phyloP scores from a whole-genome alignment of 208 protist species.

The Crithidia expoeki region DNA sequence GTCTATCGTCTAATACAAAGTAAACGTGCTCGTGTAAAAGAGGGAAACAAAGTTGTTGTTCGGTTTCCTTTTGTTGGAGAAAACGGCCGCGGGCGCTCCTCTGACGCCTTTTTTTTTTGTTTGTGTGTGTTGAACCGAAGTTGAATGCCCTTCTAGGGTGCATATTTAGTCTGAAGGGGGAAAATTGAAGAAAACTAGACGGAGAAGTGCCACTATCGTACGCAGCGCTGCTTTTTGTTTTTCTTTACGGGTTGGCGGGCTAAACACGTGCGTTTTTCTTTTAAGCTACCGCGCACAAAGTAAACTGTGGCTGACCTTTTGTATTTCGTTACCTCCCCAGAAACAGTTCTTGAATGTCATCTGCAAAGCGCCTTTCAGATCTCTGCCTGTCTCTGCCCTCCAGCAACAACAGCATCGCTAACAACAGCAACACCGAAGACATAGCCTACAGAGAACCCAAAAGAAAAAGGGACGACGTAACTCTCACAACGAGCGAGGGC shows the following conservation, averaged over 20 bases:
- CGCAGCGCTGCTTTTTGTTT: constrained; percentile 14
- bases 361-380: neutral
- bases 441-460: neutral
- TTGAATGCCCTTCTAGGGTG: neutral
- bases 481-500: constrained; percentile 9
- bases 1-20: too few species aligned
- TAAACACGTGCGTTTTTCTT: neutral
- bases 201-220: too few species aligned
- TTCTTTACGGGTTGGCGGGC: neutral
- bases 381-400: neutral
- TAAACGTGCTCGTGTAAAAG: too few species aligned
- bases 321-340: neutral
- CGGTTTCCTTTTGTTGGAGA: too few species aligned
- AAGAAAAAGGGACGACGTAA: neutral
- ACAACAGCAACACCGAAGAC: too few species aligned
- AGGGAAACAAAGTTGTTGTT: too few species aligned
- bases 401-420: neutral
- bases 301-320: neutral
- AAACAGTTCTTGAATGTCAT: constrained; percentile 7
- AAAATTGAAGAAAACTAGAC: too few species aligned
- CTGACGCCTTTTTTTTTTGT: constrained; percentile 1
- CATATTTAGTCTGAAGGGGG: too few species aligned
- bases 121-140: neutral
- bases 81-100: neutral
- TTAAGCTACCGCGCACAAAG: too few species aligned